phyloP scores from a whole-genome alignment of 148 eudicot species.

The Vaccinium vitisidaea region DNA sequence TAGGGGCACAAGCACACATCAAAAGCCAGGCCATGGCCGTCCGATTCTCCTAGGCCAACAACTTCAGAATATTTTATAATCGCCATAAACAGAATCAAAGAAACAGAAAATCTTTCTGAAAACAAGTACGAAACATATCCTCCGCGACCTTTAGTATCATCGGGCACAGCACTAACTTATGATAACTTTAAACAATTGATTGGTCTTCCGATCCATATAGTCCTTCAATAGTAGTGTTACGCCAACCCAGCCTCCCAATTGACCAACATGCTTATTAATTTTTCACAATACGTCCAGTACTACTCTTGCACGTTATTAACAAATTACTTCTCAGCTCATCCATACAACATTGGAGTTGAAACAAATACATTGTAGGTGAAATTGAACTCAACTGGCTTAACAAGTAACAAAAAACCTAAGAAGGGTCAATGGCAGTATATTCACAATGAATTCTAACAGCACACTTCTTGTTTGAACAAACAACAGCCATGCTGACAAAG shows the following conservation, averaged over 20 bases:
- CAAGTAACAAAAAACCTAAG: too few relatives aligned
- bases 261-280: not conserved
- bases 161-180: not conserved
- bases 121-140: not conserved
- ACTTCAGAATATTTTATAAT: too few relatives aligned
- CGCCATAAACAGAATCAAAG: too few relatives aligned
- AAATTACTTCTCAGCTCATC: not conserved
- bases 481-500: too few relatives aligned
- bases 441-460: too few relatives aligned
- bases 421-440: too few relatives aligned
- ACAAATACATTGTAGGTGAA: not conserved
- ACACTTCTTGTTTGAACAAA: too few relatives aligned
- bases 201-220: not conserved
- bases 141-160: not conserved
- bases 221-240: not conserved
- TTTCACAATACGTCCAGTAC: not conserved
- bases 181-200: not conserved
- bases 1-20: too few relatives aligned
- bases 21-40: too few relatives aligned
- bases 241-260: not conserved
- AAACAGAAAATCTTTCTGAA: too few relatives aligned
- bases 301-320: not conserved
- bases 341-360: not conserved
- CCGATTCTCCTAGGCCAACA: too few relatives aligned
- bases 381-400: too few relatives aligned